Evolutionary conservation across 176 grass and related monocot species (phyloP).

Genomic region (Cenchrus americanus): DNA sequence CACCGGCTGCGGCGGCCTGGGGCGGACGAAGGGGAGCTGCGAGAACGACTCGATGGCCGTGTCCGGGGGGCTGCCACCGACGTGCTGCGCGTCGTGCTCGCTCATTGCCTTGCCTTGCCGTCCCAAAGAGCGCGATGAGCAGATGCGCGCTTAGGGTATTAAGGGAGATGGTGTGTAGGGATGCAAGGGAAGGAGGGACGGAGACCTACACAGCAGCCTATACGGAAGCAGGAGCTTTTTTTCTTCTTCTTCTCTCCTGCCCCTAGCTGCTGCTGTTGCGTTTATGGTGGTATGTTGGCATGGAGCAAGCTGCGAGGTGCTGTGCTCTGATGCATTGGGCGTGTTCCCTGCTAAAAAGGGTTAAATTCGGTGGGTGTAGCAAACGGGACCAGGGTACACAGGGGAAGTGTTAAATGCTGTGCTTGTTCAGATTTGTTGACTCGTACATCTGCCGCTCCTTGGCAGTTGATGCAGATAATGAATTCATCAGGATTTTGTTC

Average conservation of each 20-base stretch:
- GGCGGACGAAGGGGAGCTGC: slow-evolving; percentile 79
- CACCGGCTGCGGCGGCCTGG: slow-evolving; percentile 23
- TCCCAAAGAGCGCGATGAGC: neutral
- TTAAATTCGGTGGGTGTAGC: slow-evolving; percentile 36
- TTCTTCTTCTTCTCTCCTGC: slow-evolving; percentile 17
- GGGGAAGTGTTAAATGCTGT: slow-evolving; percentile 34
- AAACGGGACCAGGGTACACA: slow-evolving; percentile 54
- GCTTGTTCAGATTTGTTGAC: slow-evolving; percentile 32
- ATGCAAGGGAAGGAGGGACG: neutral
- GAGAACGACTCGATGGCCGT: slow-evolving; percentile 77
- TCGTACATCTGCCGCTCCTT: neutral
- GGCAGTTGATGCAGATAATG: neutral
- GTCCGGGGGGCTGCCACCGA: slow-evolving; percentile 32
- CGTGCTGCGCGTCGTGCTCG: slow-evolving; percentile 59
- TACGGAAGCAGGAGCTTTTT: slow-evolving; percentile 30
- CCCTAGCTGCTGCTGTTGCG: slow-evolving; percentile 21
- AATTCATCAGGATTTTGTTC: neutral
- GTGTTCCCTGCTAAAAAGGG: slow-evolving; percentile 34
- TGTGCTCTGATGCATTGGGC: slow-evolving; percentile 32
- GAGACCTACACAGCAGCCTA: neutral
- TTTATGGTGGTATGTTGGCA: slow-evolving; percentile 31
- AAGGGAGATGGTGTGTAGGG: neutral
- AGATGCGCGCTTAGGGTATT: neutral
- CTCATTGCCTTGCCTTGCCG: slow-evolving; percentile 49
- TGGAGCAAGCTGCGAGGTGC: neutral